phyloP scores from a whole-genome alignment of 257 asterid genomes.

The Anisodus acutangulus region DNA sequence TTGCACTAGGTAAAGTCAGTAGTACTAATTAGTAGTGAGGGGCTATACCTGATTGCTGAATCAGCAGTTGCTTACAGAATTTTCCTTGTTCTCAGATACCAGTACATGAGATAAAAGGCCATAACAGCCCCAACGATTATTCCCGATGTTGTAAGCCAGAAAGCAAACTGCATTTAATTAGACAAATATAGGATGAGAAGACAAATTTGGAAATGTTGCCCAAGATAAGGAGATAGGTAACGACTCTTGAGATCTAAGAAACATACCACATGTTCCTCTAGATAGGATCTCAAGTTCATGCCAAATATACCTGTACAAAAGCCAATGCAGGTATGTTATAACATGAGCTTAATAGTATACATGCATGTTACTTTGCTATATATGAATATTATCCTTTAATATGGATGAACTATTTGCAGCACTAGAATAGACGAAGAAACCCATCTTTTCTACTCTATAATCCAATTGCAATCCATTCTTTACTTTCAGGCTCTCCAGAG shows the following conservation, averaged over 20 bases:
- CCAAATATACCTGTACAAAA: conserved; percentile 87
- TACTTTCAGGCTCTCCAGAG: background rate
- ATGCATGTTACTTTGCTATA: background rate
- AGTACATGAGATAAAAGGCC: conserved; percentile 75
- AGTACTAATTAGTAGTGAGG: background rate
- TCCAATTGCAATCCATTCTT: conserved; percentile 19
- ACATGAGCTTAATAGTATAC: background rate
- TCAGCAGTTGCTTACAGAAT: conserved; percentile 53
- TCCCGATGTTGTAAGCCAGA: conserved; percentile 95
- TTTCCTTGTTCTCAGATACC: conserved; percentile 76
- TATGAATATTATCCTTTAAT: background rate
- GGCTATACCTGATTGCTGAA: background rate
- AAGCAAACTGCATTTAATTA: conserved; percentile 71
- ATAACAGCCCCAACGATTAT: conserved; percentile 70
- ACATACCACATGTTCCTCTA: conserved; percentile 85
- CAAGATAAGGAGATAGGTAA: conserved; percentile 5
- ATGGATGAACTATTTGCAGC: background rate
- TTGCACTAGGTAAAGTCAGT: background rate
- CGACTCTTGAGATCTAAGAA: conserved; percentile 14
- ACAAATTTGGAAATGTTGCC: background rate
- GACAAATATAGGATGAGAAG: conserved; percentile 25
- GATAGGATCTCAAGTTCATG: conserved; percentile 96
- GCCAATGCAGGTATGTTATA: conserved; percentile 16
- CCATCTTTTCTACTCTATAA: background rate
- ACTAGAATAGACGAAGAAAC: background rate